Conservation (phyloP, 176 grass and related monocot species). For the Saccharum spontaneum region DNA sequence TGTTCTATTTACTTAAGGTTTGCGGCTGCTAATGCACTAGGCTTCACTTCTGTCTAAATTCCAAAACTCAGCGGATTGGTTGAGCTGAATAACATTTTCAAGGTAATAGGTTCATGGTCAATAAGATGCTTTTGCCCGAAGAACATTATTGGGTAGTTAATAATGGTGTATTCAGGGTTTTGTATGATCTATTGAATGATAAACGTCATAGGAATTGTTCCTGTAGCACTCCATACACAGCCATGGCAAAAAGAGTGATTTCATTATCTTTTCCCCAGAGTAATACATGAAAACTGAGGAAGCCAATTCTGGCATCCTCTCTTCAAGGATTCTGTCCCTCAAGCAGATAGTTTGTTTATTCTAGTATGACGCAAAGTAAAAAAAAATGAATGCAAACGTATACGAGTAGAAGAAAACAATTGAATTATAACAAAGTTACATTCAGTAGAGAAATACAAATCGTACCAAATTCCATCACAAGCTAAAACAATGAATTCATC, state of each 20-base stretch:
- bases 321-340: neutral
- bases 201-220: neutral
- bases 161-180: neutral
- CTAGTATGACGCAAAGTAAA: neutral
- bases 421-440: neutral
- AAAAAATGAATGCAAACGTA: neutral
- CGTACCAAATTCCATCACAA: constrained; percentile 95
- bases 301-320: neutral
- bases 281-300: constrained; percentile 2
- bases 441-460: neutral
- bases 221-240: constrained; percentile 12
- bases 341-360: neutral
- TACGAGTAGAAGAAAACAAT: neutral
- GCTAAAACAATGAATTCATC: constrained; percentile 94
- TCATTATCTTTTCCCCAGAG: neutral
- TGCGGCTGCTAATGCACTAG: neutral
- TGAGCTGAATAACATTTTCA: neutral
- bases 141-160: neutral
- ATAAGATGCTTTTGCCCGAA: neutral
- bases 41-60: neutral
- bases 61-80: neutral
- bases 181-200: neutral
- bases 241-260: neutral
- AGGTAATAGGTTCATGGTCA: neutral
- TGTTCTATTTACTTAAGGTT: neutral